Evolutionary conservation across 1,284 basidiomycete species (phyloP).

Genomic region (Ceraceosorus bombacis): DNA sequence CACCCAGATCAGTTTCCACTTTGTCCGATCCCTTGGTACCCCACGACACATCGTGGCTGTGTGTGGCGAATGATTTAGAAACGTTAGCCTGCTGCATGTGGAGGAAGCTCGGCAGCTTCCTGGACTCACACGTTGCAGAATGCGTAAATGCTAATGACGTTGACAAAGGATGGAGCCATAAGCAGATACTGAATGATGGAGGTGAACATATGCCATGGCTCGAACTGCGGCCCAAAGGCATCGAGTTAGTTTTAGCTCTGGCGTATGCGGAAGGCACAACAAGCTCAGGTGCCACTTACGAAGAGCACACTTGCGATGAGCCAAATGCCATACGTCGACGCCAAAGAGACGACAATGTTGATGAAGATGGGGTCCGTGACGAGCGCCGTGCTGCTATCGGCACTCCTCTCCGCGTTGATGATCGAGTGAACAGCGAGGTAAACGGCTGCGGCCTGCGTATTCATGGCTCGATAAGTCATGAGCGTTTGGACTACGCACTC

Average conservation of each 20-base stretch:
- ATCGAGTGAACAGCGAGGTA: conserved; percentile 38
- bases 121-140: conserved; percentile 35
- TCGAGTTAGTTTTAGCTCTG: conserved; percentile 16
- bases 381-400: conserved; percentile 20
- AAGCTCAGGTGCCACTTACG: conserved; percentile 7
- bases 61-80: not conserved
- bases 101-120: not conserved
- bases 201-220: conserved; percentile 47
- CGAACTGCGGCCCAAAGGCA: conserved; percentile 30
- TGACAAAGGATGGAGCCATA: conserved; percentile 44
- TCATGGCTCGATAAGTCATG: not conserved
- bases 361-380: conserved; percentile 35
- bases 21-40: conserved; percentile 46
- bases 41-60: conserved; percentile 25
- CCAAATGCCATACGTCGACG: conserved; percentile 45
- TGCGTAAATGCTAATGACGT: conserved; percentile 46
- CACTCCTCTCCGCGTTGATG: conserved; percentile 17
- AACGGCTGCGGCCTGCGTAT: conserved; percentile 21
- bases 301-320: conserved; percentile 41
- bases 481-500: no score
- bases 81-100: not conserved
- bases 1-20: conserved; percentile 38
- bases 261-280: not conserved
- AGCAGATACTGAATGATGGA: conserved; percentile 44
- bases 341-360: conserved; percentile 44